Percentiles rank a stretch among this genome's conserved stretches.
Evolutionary conservation across 495 filamentous ascomycete genomes (phyloP).

Genomic region (Lasiosphaeris hirsuta): DNA sequence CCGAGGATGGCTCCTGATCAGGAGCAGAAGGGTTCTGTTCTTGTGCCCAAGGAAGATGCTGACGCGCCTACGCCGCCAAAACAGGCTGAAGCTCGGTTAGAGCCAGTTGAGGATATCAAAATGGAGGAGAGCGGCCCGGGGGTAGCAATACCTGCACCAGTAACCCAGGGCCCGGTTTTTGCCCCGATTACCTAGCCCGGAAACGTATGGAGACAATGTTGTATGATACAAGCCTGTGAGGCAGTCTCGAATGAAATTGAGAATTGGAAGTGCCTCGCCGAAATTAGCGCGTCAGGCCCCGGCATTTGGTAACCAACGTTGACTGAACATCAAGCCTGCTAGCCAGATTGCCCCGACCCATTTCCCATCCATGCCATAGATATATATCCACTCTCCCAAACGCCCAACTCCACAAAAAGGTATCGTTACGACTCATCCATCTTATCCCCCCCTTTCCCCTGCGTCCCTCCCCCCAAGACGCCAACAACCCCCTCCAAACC

Average conservation of each 20-base stretch:
- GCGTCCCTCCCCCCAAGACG: constrained; percentile 32
- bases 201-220: not conserved
- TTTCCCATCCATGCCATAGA: not conserved
- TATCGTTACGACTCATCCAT: constrained; percentile 3
- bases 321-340: no score
- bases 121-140: not conserved
- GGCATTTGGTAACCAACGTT: no score
- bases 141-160: not conserved
- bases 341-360: not conserved
- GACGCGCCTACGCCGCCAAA: not conserved
- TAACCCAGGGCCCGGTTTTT: not conserved
- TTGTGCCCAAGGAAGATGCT: not conserved
- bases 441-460: not conserved
- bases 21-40: not conserved
- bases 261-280: no score
- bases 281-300: no score
- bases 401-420: not conserved
- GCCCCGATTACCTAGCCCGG: not conserved
- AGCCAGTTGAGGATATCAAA: not conserved
- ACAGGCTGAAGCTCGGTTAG: not conserved
- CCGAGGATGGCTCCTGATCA: constrained; percentile 8
- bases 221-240: not conserved
- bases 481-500: constrained; percentile 46
- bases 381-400: not conserved
- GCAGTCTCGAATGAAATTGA: no score